These are phyloP conservation scores for Cordyceps cicadae DNA, from an alignment of 2,329 filamentous ascomycete species.

Conservation along the genomic window DNA sequence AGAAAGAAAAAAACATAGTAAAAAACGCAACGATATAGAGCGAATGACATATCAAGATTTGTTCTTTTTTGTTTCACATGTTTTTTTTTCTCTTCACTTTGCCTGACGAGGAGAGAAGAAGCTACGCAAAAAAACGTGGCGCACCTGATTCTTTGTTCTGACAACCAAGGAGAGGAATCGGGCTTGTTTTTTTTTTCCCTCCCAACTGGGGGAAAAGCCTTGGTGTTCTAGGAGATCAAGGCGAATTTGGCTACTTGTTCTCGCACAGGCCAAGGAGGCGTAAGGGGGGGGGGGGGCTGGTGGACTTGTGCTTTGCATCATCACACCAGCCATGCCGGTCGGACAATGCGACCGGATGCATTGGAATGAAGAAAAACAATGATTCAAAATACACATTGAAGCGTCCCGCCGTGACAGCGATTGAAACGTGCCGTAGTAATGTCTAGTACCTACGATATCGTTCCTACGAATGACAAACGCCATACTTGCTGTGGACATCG, in stretches of 20 bases:
- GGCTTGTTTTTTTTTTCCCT: neutral
- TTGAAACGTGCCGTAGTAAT: no score
- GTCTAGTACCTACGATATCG: no score
- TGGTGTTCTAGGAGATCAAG: neutral
- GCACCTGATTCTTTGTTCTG: constrained; percentile 5
- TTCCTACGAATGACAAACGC: no score
- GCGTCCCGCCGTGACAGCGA: no score
- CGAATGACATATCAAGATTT: constrained; percentile 5
- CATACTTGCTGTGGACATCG: no score
- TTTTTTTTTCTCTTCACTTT: neutral
- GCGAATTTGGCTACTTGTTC: neutral
- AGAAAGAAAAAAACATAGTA: constrained; percentile 5
- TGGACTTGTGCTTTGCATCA: neutral
- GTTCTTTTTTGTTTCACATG: neutral
- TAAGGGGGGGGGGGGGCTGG: neutral
- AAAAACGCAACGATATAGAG: neutral
- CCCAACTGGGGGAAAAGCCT: neutral
- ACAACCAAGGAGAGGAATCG: constrained; percentile 1
- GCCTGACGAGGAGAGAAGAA: neutral
- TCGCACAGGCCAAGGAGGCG: neutral
- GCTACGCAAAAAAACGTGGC: neutral
- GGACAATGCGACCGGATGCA: neutral
- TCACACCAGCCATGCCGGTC: neutral
- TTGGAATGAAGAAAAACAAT: neutral
- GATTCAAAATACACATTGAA: neutral